These are phyloP conservation scores for Phytopythium boreale DNA, from an alignment of 352 stramenopile genomes.

Conservation along the genomic window DNA sequence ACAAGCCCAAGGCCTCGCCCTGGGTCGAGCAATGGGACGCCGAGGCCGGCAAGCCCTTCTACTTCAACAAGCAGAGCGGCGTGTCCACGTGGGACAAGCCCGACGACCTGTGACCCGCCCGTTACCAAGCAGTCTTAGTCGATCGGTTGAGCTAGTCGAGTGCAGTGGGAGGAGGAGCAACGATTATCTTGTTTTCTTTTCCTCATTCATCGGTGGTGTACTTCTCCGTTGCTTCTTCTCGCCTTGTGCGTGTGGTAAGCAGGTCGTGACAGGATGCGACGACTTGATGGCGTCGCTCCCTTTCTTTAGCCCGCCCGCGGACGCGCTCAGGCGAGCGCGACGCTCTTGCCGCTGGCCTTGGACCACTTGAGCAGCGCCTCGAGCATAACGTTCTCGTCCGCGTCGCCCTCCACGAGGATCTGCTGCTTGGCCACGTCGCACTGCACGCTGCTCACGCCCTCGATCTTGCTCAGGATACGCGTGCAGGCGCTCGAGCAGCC, in stretches of 20 bases:
- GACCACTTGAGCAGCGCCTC: slow-evolving; percentile 88
- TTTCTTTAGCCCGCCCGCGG: neutral
- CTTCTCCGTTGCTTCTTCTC: neutral
- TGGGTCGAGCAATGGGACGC: slow-evolving; percentile 87
- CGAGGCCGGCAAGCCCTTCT: slow-evolving; percentile 70
- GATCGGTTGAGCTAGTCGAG: no score
- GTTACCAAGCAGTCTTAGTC: neutral
- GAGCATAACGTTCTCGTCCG: slow-evolving; percentile 77
- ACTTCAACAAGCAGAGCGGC: slow-evolving; percentile 86
- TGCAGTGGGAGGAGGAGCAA: neutral
- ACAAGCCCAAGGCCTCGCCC: slow-evolving; percentile 17
- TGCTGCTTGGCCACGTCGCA: slow-evolving; percentile 88
- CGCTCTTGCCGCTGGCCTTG: slow-evolving; percentile 84
- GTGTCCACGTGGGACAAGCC: slow-evolving; percentile 83
- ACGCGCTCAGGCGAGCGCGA: slow-evolving; percentile 58
- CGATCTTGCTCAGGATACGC: slow-evolving; percentile 89
- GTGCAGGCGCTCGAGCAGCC: slow-evolving; percentile 88
- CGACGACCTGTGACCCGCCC: slow-evolving; percentile 35
- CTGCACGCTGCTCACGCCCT: slow-evolving; percentile 79
- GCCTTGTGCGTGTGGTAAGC: no score
- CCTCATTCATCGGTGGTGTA: no score
- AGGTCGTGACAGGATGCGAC: no score
- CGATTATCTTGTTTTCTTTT: neutral
- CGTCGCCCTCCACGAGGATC: slow-evolving; percentile 77
- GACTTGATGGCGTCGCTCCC: neutral